Evolutionary conservation across 2,329 filamentous ascomycete species (phyloP).

Genomic region (Paracoccidioides brasiliensis): DNA sequence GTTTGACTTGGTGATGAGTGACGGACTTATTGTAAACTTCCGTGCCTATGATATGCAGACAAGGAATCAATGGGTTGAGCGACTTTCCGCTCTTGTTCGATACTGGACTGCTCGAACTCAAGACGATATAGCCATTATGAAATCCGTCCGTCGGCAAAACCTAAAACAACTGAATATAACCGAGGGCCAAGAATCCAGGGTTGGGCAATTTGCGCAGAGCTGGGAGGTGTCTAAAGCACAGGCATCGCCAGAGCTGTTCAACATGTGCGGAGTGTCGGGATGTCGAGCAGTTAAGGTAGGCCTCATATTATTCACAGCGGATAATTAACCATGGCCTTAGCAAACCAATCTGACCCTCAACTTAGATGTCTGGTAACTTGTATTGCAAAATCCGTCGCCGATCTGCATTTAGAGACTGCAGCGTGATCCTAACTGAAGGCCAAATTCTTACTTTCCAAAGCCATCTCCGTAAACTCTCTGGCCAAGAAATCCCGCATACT

Average conservation of each 20-base stretch:
- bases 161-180: conserved; percentile 49
- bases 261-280: conserved; percentile 51
- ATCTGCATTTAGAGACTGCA: conserved; percentile 46
- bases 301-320: not conserved
- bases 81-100: conserved; percentile 42
- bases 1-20: conserved; percentile 50
- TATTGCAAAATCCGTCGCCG: conserved; percentile 53
- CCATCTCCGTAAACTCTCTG: conserved; percentile 41
- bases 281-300: conserved; percentile 46
- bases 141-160: conserved; percentile 44
- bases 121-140: conserved; percentile 45
- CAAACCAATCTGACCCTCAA: not conserved
- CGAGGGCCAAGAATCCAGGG: conserved; percentile 49
- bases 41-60: conserved; percentile 46
- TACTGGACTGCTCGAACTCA: conserved; percentile 50
- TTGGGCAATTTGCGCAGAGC: conserved; percentile 54
- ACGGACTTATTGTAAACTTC: conserved; percentile 48
- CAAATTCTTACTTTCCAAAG: conserved; percentile 51
- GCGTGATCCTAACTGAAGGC: conserved; percentile 48
- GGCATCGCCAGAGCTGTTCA: conserved; percentile 52
- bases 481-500: conserved; percentile 45
- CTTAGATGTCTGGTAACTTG: conserved; percentile 44
- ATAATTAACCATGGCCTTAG: not conserved
- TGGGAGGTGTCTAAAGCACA: conserved; percentile 54
- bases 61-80: conserved; percentile 49